Evolutionary conservation across 2,329 filamentous ascomycete genomes (phyloP).

Genomic region (Monosporascus sp.): DNA sequence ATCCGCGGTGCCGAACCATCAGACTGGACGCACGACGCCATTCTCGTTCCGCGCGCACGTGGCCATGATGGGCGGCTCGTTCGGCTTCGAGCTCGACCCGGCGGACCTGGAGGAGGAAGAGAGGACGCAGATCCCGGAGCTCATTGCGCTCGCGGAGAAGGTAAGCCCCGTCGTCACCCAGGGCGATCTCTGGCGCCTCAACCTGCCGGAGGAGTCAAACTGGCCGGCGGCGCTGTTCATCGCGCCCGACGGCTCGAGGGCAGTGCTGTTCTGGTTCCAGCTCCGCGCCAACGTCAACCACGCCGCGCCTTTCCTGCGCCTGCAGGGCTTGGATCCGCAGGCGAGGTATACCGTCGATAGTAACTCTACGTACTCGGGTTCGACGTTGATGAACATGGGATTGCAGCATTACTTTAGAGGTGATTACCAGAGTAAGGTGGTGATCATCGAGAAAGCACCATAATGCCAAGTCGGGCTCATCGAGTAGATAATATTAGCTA

Average conservation of each 20-base stretch:
- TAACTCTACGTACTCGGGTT: conserved; percentile 46
- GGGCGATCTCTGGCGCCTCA: conserved; percentile 56
- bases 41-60: conserved; percentile 59
- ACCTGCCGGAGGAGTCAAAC: conserved; percentile 52
- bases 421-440: conserved; percentile 48
- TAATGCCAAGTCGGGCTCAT: no score
- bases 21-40: conserved; percentile 50
- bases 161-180: conserved; percentile 55
- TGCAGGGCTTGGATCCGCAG: conserved; percentile 51
- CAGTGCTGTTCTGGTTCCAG: conserved; percentile 58
- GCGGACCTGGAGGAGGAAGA: conserved; percentile 45
- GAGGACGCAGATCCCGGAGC: conserved; percentile 43
- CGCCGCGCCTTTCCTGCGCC: conserved; percentile 43
- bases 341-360: conserved; percentile 49
- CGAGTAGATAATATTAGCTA: no score
- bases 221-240: conserved; percentile 59
- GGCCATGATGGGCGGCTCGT: conserved; percentile 64
- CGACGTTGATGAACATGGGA: conserved; percentile 58
- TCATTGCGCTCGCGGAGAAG: conserved; percentile 49
- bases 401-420: conserved; percentile 46
- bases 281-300: conserved; percentile 47
- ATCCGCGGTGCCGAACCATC: conserved; percentile 53
- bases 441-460: not conserved
- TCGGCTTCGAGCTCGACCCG: conserved; percentile 60
- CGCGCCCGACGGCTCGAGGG: conserved; percentile 42